phyloP scores from a whole-genome alignment of 345 rosid genomes.

The Ailanthus altissimus region DNA sequence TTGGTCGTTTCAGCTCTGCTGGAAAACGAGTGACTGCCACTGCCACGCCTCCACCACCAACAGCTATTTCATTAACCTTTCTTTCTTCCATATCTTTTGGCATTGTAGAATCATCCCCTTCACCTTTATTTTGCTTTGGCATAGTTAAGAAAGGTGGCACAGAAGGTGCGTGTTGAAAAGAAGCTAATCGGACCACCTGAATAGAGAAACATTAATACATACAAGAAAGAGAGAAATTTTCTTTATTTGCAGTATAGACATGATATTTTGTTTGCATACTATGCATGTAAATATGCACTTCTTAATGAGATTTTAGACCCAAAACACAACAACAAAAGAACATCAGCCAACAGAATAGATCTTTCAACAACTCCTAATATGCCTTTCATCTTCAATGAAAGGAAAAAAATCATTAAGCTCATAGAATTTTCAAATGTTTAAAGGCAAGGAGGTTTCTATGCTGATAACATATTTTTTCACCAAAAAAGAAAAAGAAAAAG shows the following conservation, averaged over 20 bases:
- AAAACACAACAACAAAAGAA: not conserved
- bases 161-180: slow-evolving; percentile 94
- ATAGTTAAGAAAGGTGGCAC: slow-evolving; percentile 88
- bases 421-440: not conserved
- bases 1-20: slow-evolving; percentile 88
- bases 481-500: slow-evolving; percentile 1
- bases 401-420: not conserved
- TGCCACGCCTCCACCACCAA: slow-evolving; percentile 98
- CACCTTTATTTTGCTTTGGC: slow-evolving; percentile 80
- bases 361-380: not conserved
- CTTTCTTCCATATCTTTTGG: slow-evolving; percentile 69
- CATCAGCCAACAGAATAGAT: not conserved
- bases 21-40: slow-evolving; percentile 99
- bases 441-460: not conserved
- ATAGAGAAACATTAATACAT: slow-evolving; percentile 23
- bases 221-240: not conserved
- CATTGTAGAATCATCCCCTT: slow-evolving; percentile 62
- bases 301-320: not conserved
- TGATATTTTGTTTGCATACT: not conserved
- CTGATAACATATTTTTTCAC: not conserved
- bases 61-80: slow-evolving; percentile 85
- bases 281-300: not conserved
- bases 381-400: slow-evolving; percentile 6
- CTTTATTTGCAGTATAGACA: slow-evolving; percentile 6
- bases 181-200: slow-evolving; percentile 96